Percentiles rank a stretch among this genome's conserved stretches.
Evolutionary conservation across 768 basidiomycete species (phyloP).

Genomic region (Cubamyces sp.): DNA sequence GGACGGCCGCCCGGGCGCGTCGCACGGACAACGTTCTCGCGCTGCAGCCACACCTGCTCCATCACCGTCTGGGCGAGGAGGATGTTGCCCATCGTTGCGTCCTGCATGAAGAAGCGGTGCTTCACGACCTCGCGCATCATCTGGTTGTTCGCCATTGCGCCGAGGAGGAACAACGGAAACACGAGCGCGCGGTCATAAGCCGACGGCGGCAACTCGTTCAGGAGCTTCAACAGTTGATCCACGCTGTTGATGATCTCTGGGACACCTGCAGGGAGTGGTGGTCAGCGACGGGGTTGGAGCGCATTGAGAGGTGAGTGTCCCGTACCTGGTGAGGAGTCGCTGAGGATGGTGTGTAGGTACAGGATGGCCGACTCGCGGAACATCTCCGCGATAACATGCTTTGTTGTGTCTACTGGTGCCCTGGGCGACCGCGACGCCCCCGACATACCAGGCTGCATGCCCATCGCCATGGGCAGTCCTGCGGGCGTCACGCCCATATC

Average conservation of each 20-base stretch:
- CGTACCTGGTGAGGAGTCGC: conserved; percentile 70
- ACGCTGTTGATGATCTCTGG: conserved; percentile 69
- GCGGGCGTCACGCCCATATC: conserved; percentile 22
- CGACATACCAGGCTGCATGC: conserved; percentile 17
- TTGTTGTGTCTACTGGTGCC: conserved; percentile 14
- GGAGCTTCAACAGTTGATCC: conserved; percentile 52
- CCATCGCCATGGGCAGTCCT: conserved; percentile 21
- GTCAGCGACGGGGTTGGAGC: neutral
- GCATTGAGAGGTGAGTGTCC: conserved; percentile 22
- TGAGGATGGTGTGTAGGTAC: conserved; percentile 73
- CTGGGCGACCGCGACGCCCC: conserved; percentile 39
- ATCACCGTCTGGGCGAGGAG: conserved; percentile 29
- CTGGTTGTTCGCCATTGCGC: conserved; percentile 70
- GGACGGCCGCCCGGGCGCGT: conserved; percentile 18
- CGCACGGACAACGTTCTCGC: conserved; percentile 9
- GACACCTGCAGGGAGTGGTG: conserved; percentile 50
- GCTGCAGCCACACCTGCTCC: conserved; percentile 30
- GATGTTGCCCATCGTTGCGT: conserved; percentile 32
- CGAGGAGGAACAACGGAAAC: conserved; percentile 76
- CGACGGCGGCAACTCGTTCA: conserved; percentile 59
- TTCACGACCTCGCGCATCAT: conserved; percentile 40
- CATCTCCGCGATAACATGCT: conserved; percentile 50
- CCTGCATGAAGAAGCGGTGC: conserved; percentile 28
- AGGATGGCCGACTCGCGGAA: conserved; percentile 69
- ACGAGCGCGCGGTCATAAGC: conserved; percentile 68